Evolutionary conservation across 352 stramenopile species (phyloP), one percentile per base, ranked within the genome.

Genomic region (Peronospora belbahrii): DNA sequence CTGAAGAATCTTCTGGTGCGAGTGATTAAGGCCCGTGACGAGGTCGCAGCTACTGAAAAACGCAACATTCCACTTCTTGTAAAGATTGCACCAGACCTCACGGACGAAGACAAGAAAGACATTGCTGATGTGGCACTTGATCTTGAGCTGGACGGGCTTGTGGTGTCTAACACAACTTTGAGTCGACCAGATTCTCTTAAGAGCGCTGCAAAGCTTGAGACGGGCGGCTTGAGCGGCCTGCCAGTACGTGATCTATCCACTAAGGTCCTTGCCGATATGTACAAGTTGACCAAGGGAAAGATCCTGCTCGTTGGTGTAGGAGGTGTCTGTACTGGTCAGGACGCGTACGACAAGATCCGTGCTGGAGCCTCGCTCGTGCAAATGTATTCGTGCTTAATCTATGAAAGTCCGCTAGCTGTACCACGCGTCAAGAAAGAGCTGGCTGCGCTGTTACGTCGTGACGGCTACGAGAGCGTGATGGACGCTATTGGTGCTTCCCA

Each of bases 271-370:
- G 59, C 67, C 20, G 85, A 97, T 53, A 96, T 99, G 82, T 98
- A 97, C 70, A 73, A 74, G 55, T 65, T 97, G 4, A 98, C 95
- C 0, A 62, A 96, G 23, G 94, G 94, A 14, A 62, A 83, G 48
- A 73, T 99, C 28, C 91, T 89, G 11, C 91, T 99, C 27, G 97
- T 99, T 42, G 96, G 96, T 15, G 95, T 99, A 4, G 96, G 88
- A 4, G 90, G 91, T 22, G 82, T 97, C 23, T 77, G 76, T 2
- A 88, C 66, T n/a, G 88, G 88, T 8, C 65, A 96, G 46, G 95
- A 99, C 62, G 96, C 86, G 0, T 99, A 98, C 59, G 96, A 98
- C 30, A 99, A 99, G 75, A 95, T 99, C 39, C 83, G 82, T 22
- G 96, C 96, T 5, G 97, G 97, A 22, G 97, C 97, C 6, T 96